Percentiles rank a stretch among this genome's conserved stretches.
Evolutionary conservation across 164 flowering plant species (phyloP).

Genomic region (Pachysandra terminalis): DNA sequence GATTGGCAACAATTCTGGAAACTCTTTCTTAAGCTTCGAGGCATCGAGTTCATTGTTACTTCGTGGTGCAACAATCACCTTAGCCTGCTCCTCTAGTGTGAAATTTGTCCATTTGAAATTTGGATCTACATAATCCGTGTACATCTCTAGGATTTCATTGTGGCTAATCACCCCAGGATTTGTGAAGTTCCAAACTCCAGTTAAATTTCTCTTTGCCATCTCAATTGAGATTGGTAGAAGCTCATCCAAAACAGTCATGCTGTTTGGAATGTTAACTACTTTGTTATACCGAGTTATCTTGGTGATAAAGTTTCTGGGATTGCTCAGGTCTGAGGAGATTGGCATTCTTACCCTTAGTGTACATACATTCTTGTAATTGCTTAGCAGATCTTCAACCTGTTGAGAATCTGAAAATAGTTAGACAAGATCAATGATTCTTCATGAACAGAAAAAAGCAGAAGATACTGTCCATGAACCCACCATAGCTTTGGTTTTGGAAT

Average conservation of each 20-base stretch:
- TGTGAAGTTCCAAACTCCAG: background rate
- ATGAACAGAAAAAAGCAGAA: background rate
- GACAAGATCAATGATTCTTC: background rate
- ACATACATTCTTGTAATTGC: background rate
- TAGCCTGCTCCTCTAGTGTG: constrained; percentile 1
- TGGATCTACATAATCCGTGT: constrained; percentile 1
- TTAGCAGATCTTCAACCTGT: background rate
- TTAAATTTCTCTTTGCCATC: background rate
- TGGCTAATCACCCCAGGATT: background rate
- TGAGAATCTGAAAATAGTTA: background rate
- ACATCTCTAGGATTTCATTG: background rate
- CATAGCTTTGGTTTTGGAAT: constrained; percentile 6
- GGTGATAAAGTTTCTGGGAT: constrained; percentile 3
- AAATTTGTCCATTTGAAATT: constrained; percentile 1
- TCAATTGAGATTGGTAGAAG: background rate
- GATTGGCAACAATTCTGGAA: background rate
- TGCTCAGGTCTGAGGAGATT: constrained; percentile 1
- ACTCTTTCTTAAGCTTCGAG: no score
- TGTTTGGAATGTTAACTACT: constrained; percentile 4
- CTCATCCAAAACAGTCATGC: background rate
- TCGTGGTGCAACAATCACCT: background rate
- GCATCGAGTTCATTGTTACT: background rate
- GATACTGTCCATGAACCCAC: background rate
- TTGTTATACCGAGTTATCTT: background rate
- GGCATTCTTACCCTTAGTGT: background rate